A percentile compares a stretch with the other conserved stretches of the same genome.
These are phyloP conservation scores for Pachyrhizus erosus DNA, from an alignment of 306 rosid species.

Conservation along the genomic window DNA sequence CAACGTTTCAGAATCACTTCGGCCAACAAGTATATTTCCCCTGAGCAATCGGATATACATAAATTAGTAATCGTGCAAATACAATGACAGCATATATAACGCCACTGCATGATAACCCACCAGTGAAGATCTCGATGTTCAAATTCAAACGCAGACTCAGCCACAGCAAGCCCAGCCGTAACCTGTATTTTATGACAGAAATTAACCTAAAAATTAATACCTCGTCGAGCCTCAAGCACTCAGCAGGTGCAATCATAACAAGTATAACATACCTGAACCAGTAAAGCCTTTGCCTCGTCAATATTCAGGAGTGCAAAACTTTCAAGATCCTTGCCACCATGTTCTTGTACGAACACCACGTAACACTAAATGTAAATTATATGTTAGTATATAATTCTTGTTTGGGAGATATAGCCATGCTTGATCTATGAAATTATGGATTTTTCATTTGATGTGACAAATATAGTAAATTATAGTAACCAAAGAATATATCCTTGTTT, in stretches of 20 bases:
- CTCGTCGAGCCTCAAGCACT: slow-evolving; percentile 35
- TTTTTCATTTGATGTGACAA: slow-evolving; percentile 13
- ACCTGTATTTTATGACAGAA: slow-evolving; percentile 61
- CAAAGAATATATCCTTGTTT: slow-evolving; percentile 5
- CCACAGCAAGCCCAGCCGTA: slow-evolving; percentile 86
- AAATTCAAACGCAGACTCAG: slow-evolving; percentile 92
- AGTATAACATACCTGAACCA: slow-evolving; percentile 72
- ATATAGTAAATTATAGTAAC: slow-evolving; percentile 12
- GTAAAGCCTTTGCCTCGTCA: slow-evolving; percentile 73
- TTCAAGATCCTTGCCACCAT: slow-evolving; percentile 96
- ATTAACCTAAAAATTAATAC: slow-evolving; percentile 34
- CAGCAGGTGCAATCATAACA: slow-evolving; percentile 4
- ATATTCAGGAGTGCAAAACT: slow-evolving; percentile 79
- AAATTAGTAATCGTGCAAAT: slow-evolving; percentile 38
- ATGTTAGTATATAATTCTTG: slow-evolving; percentile 39
- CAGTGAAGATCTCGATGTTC: slow-evolving; percentile 99
- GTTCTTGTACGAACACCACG: slow-evolving; percentile 72
- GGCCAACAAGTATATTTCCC: slow-evolving; percentile 86
- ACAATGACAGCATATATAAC: slow-evolving; percentile 10
- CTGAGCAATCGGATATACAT: slow-evolving; percentile 52
- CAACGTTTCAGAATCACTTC: slow-evolving; percentile 67
- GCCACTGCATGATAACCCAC: slow-evolving; percentile 50
- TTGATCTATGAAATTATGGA: not conserved
- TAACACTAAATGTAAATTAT: slow-evolving; percentile 61
- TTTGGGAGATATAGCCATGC: slow-evolving; percentile 21